These are phyloP conservation scores for Exophiala mesophila DNA, from an alignment of 2,329 filamentous ascomycete genomes.

Conservation along the genomic window DNA sequence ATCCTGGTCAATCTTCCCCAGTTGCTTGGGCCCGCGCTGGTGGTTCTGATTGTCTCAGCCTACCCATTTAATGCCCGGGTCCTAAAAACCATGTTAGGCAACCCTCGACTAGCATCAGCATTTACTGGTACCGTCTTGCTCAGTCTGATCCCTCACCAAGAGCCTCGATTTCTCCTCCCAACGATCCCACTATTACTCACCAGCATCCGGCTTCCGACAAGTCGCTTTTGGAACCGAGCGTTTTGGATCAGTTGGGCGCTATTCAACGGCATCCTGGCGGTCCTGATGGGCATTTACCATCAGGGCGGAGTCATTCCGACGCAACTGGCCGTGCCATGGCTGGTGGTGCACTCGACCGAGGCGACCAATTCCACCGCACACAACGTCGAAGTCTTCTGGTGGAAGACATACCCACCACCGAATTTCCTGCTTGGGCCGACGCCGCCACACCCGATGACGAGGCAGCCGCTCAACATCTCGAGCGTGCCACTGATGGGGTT, in stretches of 20 bases:
- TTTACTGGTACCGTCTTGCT: conserved; percentile 41
- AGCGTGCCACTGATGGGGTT: conserved; percentile 49
- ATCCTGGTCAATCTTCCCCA: conserved; percentile 65
- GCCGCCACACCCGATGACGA: conserved; percentile 23
- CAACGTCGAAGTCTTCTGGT: conserved; percentile 45
- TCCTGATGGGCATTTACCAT: conserved; percentile 50
- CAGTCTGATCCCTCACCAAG: conserved; percentile 47
- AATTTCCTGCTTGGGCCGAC: conserved; percentile 45
- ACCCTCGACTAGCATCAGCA: conserved; percentile 40
- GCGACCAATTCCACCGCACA: conserved; percentile 15
- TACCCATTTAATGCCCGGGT: conserved; percentile 29
- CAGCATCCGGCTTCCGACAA: conserved; percentile 39
- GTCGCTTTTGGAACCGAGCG: conserved; percentile 30
- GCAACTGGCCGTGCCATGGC: conserved; percentile 42
- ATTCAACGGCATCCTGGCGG: conserved; percentile 46
- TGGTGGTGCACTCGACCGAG: conserved; percentile 24
- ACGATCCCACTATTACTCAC: conserved; percentile 48
- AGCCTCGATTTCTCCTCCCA: conserved; percentile 50
- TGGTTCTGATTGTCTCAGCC: conserved; percentile 51
- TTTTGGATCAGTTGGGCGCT: conserved; percentile 44
- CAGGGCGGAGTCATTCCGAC: conserved; percentile 49
- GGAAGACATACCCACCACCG: conserved; percentile 52
- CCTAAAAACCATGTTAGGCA: conserved; percentile 25
- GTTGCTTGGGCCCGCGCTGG: conserved; percentile 64
- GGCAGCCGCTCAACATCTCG: conserved; percentile 31